These are phyloP conservation scores for Scenedesmus sp. DNA, from an alignment of 163 green algal species.

Conservation along the genomic window DNA sequence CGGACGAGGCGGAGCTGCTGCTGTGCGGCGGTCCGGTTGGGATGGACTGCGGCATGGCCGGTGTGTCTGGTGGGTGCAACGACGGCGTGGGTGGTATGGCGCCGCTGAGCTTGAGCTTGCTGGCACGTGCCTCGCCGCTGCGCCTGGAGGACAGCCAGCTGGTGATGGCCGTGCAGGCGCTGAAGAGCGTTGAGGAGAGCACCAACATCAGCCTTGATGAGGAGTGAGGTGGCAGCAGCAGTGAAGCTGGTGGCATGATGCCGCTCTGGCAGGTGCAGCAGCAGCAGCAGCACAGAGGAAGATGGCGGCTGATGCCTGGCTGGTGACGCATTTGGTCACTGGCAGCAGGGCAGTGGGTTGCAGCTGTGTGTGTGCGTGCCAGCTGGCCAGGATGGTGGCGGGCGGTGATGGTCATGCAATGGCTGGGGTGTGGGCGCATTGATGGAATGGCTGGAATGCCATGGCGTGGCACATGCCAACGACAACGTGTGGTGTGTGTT, in stretches of 20 bases:
- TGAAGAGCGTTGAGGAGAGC: constrained; percentile 49
- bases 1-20: constrained; percentile 31
- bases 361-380: not conserved
- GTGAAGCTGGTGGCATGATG: too few relatives aligned
- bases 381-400: not conserved
- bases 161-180: constrained; percentile 45
- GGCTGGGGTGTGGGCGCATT: not conserved
- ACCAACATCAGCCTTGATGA: constrained; percentile 31
- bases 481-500: not conserved
- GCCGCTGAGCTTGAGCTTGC: constrained; percentile 46
- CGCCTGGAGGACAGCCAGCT: constrained; percentile 47
- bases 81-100: not conserved
- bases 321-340: not conserved
- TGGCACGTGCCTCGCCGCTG: constrained; percentile 38
- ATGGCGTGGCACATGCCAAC: not conserved
- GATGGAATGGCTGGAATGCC: not conserved
- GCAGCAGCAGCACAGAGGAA: not conserved
- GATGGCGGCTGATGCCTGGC: not conserved
- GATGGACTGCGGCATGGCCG: not conserved
- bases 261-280: too few relatives aligned
- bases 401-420: not conserved
- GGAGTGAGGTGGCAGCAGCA: constrained; percentile 45
- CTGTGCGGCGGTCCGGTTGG: constrained; percentile 2
- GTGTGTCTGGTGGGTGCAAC: not conserved
- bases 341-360: not conserved